These are phyloP conservation scores for Sugiyamaella castrensis DNA, from an alignment of 1,139 yeast genomes.

Conservation along the genomic window DNA sequence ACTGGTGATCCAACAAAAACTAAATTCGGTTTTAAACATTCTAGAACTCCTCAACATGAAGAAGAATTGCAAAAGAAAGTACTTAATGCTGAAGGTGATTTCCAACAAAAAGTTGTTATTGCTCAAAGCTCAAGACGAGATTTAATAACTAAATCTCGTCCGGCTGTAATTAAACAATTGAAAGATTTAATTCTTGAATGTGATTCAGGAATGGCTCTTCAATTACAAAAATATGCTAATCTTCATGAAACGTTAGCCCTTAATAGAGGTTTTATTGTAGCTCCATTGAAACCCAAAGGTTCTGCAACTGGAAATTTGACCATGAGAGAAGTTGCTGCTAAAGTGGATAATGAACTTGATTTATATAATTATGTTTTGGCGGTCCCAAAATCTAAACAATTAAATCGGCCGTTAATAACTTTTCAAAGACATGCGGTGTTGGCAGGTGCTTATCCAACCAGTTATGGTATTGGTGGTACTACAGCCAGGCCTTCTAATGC, in stretches of 20 bases:
- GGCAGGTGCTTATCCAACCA: slow-evolving; percentile 27
- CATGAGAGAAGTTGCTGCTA: slow-evolving; percentile 70
- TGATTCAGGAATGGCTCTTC: slow-evolving; percentile 85
- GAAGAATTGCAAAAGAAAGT: slow-evolving; percentile 83
- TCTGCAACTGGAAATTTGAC: slow-evolving; percentile 49
- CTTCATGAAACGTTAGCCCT: slow-evolving; percentile 79
- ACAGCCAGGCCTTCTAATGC: slow-evolving; percentile 7
- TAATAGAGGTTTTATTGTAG: slow-evolving; percentile 78
- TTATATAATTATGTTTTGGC: slow-evolving; percentile 62
- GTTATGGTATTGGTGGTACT: not conserved
- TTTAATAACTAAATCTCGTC: slow-evolving; percentile 69
- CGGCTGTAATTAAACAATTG: slow-evolving; percentile 67
- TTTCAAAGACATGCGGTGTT: slow-evolving; percentile 77
- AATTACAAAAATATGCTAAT: slow-evolving; percentile 83
- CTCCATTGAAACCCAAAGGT: slow-evolving; percentile 56
- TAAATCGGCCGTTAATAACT: slow-evolving; percentile 48
- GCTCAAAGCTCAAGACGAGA: slow-evolving; percentile 75
- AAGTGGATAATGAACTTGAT: slow-evolving; percentile 80
- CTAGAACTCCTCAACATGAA: slow-evolving; percentile 85
- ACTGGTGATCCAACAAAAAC: slow-evolving; percentile 78
- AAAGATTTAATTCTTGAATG: slow-evolving; percentile 78
- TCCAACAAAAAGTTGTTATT: slow-evolving; percentile 67
- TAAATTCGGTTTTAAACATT: slow-evolving; percentile 69
- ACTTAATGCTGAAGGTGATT: slow-evolving; percentile 80
- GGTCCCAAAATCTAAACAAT: slow-evolving; percentile 30